Conservation (phyloP, 1,284 basidiomycete genomes). For the Ceratobasidium sp. region DNA sequence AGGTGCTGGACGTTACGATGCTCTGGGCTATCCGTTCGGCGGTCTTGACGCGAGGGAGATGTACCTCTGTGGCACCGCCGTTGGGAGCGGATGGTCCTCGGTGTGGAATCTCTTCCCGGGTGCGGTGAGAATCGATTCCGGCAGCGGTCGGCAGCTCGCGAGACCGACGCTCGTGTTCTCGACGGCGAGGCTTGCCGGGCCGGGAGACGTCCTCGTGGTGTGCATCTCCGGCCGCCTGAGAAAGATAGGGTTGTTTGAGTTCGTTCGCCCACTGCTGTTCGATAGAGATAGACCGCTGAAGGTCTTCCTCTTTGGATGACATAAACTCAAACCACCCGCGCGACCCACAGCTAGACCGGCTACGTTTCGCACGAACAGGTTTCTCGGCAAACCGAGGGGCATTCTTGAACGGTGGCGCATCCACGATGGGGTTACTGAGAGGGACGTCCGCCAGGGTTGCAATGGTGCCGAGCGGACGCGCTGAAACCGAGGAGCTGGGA, state of each 20-base stretch:
- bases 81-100: background rate
- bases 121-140: background rate
- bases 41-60: conserved; percentile 26
- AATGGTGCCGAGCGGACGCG: conserved; percentile 37
- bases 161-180: conserved; percentile 5
- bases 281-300: background rate
- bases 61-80: background rate
- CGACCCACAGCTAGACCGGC: conserved; percentile 10
- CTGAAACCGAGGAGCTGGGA: conserved; percentile 24
- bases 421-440: background rate
- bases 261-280: conserved; percentile 13
- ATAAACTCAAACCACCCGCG: conserved; percentile 21
- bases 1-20: background rate
- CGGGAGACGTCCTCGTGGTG: background rate
- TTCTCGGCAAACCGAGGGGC: conserved; percentile 12
- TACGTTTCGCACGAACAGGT: conserved; percentile 19
- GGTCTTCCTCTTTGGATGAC: background rate
- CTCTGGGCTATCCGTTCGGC: conserved; percentile 6
- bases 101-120: background rate
- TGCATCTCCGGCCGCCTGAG: background rate
- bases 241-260: conserved; percentile 2
- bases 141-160: background rate
- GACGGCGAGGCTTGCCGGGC: conserved; percentile 24
- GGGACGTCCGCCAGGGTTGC: conserved; percentile 13
- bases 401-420: background rate